These are phyloP conservation scores for Apiospora koreana DNA, from an alignment of 2,329 filamentous ascomycete genomes.

Conservation along the genomic window DNA sequence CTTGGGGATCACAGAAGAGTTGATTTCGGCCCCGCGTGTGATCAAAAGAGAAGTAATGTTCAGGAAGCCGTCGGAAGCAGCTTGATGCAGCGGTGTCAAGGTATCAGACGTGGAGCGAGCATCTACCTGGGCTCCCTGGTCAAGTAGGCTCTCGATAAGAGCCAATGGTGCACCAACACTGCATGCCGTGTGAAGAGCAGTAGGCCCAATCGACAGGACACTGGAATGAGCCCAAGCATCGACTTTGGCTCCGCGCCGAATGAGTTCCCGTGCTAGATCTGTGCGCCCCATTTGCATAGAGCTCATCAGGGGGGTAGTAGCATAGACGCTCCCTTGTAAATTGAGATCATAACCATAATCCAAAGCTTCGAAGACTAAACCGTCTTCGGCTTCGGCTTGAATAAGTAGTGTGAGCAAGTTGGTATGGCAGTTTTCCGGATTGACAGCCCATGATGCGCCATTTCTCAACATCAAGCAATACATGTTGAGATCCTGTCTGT, in stretches of 20 bases:
- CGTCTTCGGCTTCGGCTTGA: background rate
- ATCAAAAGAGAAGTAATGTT: background rate
- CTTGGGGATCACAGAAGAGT: background rate
- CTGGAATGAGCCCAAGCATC: background rate
- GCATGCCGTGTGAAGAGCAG: background rate
- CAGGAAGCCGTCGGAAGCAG: background rate
- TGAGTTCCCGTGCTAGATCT: background rate
- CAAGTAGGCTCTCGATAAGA: background rate
- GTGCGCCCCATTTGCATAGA: background rate
- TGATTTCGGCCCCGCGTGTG: background rate
- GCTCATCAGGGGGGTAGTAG: background rate
- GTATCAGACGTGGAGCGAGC: background rate
- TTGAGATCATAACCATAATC: background rate
- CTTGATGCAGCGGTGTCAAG: background rate
- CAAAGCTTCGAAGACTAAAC: background rate
- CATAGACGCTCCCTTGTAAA: background rate
- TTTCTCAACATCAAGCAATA: background rate
- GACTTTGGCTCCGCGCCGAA: background rate
- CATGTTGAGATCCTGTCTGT: background rate
- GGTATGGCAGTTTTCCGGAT: background rate
- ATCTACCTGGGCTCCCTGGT: background rate
- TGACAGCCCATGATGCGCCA: background rate
- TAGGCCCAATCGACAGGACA: too few relatives aligned
- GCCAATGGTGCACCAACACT: background rate
- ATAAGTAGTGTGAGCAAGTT: background rate